Evolutionary conservation across 164 flowering plant species (phyloP).

Genomic region (Annona squamosa): DNA sequence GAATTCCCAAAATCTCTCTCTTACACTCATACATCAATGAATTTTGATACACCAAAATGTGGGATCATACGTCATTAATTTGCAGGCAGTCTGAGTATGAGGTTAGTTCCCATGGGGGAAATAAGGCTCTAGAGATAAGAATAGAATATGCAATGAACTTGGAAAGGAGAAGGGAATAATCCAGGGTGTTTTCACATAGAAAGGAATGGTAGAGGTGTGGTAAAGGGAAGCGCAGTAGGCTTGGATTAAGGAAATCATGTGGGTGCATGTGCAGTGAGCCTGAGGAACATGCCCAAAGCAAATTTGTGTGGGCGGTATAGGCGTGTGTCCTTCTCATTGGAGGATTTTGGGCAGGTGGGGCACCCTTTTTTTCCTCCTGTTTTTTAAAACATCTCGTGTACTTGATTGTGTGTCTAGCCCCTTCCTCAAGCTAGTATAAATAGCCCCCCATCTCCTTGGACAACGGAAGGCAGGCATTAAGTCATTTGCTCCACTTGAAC

Average conservation of each 20-base stretch:
- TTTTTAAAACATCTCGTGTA: slow-evolving; percentile 18
- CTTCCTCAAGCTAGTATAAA: background rate
- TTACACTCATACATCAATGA: background rate
- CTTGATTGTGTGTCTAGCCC: slow-evolving; percentile 15
- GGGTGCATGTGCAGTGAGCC: slow-evolving; percentile 55
- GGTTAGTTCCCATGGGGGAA: background rate
- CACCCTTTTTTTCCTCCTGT: background rate
- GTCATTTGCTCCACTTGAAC: background rate
- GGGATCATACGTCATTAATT: background rate
- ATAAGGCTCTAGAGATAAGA: background rate
- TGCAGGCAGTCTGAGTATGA: background rate
- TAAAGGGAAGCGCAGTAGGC: slow-evolving; percentile 2
- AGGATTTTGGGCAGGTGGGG: background rate
- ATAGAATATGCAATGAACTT: slow-evolving; percentile 9
- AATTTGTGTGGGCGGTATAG: slow-evolving; percentile 4
- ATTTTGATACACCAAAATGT: background rate
- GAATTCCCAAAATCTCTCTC: background rate
- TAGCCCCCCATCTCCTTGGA: background rate
- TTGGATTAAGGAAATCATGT: slow-evolving; percentile 41
- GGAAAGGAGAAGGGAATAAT: slow-evolving; percentile 48
- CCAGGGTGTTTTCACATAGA: slow-evolving; percentile 64
- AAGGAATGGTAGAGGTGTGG: slow-evolving; percentile 7
- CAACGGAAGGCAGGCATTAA: too few species aligned
- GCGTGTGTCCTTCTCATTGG: background rate
- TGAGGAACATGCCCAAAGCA: slow-evolving; percentile 31